phyloP scores from a whole-genome alignment of 495 filamentous ascomycete species.

The Penicillium coprophilum region DNA sequence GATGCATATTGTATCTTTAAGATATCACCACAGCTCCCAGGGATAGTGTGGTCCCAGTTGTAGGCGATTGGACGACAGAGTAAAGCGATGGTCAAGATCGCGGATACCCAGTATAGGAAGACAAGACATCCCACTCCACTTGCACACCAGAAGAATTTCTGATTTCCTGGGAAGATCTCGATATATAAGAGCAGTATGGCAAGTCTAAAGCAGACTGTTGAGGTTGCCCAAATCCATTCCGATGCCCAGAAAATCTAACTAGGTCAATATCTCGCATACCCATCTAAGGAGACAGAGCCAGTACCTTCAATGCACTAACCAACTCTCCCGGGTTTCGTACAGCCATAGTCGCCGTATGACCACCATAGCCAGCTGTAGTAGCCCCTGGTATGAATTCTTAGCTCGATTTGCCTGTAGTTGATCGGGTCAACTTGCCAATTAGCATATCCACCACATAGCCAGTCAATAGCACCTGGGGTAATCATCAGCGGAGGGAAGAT shows the following conservation, averaged over 20 bases:
- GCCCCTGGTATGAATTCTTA: neutral
- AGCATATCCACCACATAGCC: constrained; percentile 12
- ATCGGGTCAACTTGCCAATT: neutral
- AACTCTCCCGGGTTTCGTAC: constrained; percentile 4
- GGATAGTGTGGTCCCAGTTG: constrained; percentile 21
- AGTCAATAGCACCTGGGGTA: neutral
- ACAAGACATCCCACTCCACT: constrained; percentile 11
- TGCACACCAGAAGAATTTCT: constrained; percentile 11
- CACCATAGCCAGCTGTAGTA: constrained; percentile 12
- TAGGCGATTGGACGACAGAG: constrained; percentile 23
- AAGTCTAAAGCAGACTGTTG: constrained; percentile 16
- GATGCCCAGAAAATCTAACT: constrained; percentile 17
- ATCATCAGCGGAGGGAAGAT: neutral
- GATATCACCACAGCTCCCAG: constrained; percentile 19
- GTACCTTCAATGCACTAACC: constrained; percentile 16
- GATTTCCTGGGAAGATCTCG: constrained; percentile 10
- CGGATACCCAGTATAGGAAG: constrained; percentile 19
- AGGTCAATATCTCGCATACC: neutral
- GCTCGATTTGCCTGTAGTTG: no score
- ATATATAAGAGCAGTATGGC: constrained; percentile 16
- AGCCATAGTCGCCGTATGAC: constrained; percentile 7
- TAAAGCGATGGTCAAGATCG: constrained; percentile 18
- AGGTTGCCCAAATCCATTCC: constrained; percentile 19
- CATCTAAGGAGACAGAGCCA: neutral
- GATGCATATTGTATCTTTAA: constrained; percentile 17